Evolutionary conservation across 1,139 yeast species (phyloP).

Genomic region (Debaryomyces sp.): DNA sequence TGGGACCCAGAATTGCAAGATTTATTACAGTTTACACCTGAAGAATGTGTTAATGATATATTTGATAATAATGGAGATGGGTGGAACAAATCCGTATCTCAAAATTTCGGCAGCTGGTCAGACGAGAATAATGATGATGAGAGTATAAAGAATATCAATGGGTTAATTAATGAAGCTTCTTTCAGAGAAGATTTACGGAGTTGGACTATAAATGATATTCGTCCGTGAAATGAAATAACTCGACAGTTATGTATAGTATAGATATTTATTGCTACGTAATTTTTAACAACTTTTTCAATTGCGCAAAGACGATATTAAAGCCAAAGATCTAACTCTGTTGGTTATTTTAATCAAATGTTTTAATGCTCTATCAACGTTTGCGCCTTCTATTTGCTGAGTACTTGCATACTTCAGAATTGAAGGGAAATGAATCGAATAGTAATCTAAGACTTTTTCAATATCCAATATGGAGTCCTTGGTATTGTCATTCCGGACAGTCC

Average conservation of each 20-base stretch:
- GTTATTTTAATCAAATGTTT: background rate
- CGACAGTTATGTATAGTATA: background rate
- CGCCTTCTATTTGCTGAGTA: background rate
- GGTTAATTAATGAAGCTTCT: slow-evolving; percentile 41
- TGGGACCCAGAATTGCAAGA: slow-evolving; percentile 74
- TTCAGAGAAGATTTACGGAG: slow-evolving; percentile 48
- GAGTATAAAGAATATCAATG: slow-evolving; percentile 49
- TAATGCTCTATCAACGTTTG: background rate
- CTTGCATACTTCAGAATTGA: background rate
- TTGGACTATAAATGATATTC: slow-evolving; percentile 35
- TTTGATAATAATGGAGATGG: slow-evolving; percentile 71
- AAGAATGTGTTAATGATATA: slow-evolving; percentile 74
- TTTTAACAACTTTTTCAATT: background rate
- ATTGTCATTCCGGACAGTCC: background rate
- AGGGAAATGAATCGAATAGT: background rate
- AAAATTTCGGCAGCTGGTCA: slow-evolving; percentile 16
- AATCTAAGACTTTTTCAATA: background rate
- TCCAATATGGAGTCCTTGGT: background rate
- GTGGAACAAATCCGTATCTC: slow-evolving; percentile 46
- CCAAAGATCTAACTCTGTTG: background rate
- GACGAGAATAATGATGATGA: slow-evolving; percentile 38
- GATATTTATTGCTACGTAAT: background rate
- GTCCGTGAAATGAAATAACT: background rate
- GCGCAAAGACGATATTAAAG: background rate
- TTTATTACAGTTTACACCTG: slow-evolving; percentile 68